Evolutionary conservation across 75 land plant species (phyloP), one percentile per base, ranked within the genome.

Genomic region (Isoetes taiwanensis): DNA sequence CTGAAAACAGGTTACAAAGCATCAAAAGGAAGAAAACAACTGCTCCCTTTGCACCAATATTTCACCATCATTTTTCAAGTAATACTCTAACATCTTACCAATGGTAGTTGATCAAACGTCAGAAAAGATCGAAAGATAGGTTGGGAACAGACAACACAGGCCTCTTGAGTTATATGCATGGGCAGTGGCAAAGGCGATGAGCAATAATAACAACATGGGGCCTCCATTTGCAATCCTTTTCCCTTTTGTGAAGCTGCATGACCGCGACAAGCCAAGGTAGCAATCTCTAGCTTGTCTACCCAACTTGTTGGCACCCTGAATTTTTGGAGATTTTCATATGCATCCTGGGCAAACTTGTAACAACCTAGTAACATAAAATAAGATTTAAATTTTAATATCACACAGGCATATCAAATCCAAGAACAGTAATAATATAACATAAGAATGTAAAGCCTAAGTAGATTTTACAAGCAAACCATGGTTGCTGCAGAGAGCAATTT

Each of bases 61-160:
- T 19, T 12, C 3, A 2, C n/a, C 9, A 57, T 57, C 38, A 37
- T 28, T 14, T 16, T 33, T 0, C 21, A 57, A 8, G 42, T 9
- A 33, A 56, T 14, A 14, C 8, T 14, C 3, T 61, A 40, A 27
- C 28, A 6, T 9, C 58, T 53, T 65, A 71, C 74, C 41, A 71
- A 32, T 21, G 74, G 74, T 9, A 71, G 58, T n/a, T 71, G 74
- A 30, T 64, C 68, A 24, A 58, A 71, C 12, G 74, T 66, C 30
- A 71, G 28, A 40, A 71, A 71, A 12, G 74, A 71, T 24, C 74
- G 62, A 32, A 71, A 66, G 17, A 64, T 32, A 9, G 74, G 63
- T 52, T 71, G 74, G 1, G 5, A 48, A 37, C 74, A 71, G 23
- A 52, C 16, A 41, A 57, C 59, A 59, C 74, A 71, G 19, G 28